Conservation (phyloP, 2,329 filamentous ascomycete genomes). For the Aspergillus sojae region DNA sequence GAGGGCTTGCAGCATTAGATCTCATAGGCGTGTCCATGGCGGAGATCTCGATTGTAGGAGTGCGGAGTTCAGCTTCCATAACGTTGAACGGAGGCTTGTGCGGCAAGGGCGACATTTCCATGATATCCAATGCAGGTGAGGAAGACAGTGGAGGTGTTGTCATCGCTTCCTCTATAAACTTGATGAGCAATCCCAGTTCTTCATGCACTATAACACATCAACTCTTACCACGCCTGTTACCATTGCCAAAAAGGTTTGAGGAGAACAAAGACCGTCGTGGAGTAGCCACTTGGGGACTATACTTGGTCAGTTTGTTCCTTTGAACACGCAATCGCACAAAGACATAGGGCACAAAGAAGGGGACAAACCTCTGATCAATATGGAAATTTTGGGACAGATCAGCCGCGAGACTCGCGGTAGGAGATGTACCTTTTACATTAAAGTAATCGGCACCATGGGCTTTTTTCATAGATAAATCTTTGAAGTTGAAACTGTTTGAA, state of each 20-base stretch:
- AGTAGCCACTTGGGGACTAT: slow-evolving; percentile 78
- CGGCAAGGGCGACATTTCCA: slow-evolving; percentile 92
- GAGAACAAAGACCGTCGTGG: slow-evolving; percentile 85
- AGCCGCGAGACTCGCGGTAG: slow-evolving; percentile 84
- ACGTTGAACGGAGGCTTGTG: slow-evolving; percentile 75
- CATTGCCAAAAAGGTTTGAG: slow-evolving; percentile 64
- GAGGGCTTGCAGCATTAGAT: slow-evolving; percentile 42
- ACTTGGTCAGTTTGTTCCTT: slow-evolving; percentile 43
- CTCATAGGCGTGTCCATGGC: slow-evolving; percentile 45
- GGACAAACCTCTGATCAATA: slow-evolving; percentile 83
- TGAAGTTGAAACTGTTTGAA: slow-evolving; percentile 73
- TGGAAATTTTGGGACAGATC: slow-evolving; percentile 97
- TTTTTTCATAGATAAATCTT: slow-evolving; percentile 71
- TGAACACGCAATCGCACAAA: slow-evolving; percentile 9
- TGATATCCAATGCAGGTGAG: slow-evolving; percentile 76
- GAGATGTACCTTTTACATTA: slow-evolving; percentile 82
- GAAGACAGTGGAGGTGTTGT: slow-evolving; percentile 83
- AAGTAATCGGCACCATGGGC: slow-evolving; percentile 73
- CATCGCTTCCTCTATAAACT: slow-evolving; percentile 63
- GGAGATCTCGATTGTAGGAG: slow-evolving; percentile 67
- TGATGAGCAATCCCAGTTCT: slow-evolving; percentile 14
- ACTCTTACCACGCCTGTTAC: slow-evolving; percentile 60
- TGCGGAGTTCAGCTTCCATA: slow-evolving; percentile 67
- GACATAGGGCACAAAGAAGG: slow-evolving; percentile 19
- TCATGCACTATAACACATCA: slow-evolving; percentile 5